Base-by-base conservation (phyloP, 768 basidiomycete species). In the Podaxis pistillaris region DNA sequence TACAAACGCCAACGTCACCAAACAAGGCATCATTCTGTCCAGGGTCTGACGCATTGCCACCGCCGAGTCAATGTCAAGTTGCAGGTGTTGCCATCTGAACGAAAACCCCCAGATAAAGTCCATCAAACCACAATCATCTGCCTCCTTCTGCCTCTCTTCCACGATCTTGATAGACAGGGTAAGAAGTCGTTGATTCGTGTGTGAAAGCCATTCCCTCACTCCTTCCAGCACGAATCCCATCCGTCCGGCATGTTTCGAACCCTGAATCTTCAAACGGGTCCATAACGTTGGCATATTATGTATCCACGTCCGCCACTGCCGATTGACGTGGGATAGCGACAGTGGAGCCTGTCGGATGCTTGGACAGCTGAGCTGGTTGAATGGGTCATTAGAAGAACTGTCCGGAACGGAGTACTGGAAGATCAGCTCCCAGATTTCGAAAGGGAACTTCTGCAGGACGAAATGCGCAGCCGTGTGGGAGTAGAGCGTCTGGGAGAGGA, bases 351-450 rank as follows among this genome's bases (percentile, higher is more conserved):
- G 19, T 38, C 38, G n/a, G 11, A 40, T 24, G 15, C 37, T 22
- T 9, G 54, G 37, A 17, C 17, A 22, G 24, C 30, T n/a, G 36
- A 55, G 54, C 24, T 40, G 54, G 12, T 38, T 12, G 13, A 55
- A 55, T 24, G 54, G 54, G n/a, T 55, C 54, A 38, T 40, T 19
- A 15, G 38, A 40, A 24, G n/a, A 55, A 55, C 24, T 41, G 36
- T 22, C 19, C 19, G 38, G 17, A 22, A 15, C 38, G 36, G 19
- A 17, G 9, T 38, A 55, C 22, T 24, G 4, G 26, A 40, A 55
- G n/a, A 55, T 38, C 17, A 55, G 38, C 15, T 55, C 54, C 54
- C 54, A 55, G 7, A 55, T 40, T 38, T 55, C 54, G 19, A 55
- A 55, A 6, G 54, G 54, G 22, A 55, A 55, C 22, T 19, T 13